phyloP scores from a whole-genome alignment of 164 flowering plant species.

The Piper longum region DNA sequence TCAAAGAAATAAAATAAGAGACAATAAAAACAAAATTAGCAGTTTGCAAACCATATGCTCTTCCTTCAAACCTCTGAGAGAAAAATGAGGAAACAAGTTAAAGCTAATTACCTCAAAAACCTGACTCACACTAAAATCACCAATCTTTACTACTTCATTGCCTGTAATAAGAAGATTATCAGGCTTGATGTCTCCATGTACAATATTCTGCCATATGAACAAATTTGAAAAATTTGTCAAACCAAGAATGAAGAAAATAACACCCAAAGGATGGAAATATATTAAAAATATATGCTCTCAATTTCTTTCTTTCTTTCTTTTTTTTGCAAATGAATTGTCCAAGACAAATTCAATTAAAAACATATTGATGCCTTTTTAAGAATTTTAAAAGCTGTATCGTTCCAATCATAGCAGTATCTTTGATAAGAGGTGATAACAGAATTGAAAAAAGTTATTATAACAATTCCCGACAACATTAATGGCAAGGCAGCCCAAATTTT shows the following conservation, averaged over 20 bases:
- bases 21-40: neutral
- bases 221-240: neutral
- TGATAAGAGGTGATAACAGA: neutral
- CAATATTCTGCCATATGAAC: conserved; percentile 46
- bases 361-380: too few species aligned
- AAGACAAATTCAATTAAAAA: too few species aligned
- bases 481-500: neutral
- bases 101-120: conserved; percentile 65
- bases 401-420: too few species aligned
- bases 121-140: conserved; percentile 96
- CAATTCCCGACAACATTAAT: neutral
- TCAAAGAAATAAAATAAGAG: neutral
- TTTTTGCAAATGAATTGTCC: too few species aligned
- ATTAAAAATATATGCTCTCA: too few species aligned
- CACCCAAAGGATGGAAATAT: neutral
- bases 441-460: too few species aligned
- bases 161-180: conserved; percentile 78
- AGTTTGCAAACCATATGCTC: neutral
- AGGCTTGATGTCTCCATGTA: conserved; percentile 96
- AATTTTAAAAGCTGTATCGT: too few species aligned
- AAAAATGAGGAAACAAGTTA: neutral
- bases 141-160: conserved; percentile 77
- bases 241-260: neutral
- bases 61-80: neutral
- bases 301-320: too few species aligned